Conservation (phyloP, 2,329 filamentous ascomycete genomes). For the Aureobasidium sp. region DNA sequence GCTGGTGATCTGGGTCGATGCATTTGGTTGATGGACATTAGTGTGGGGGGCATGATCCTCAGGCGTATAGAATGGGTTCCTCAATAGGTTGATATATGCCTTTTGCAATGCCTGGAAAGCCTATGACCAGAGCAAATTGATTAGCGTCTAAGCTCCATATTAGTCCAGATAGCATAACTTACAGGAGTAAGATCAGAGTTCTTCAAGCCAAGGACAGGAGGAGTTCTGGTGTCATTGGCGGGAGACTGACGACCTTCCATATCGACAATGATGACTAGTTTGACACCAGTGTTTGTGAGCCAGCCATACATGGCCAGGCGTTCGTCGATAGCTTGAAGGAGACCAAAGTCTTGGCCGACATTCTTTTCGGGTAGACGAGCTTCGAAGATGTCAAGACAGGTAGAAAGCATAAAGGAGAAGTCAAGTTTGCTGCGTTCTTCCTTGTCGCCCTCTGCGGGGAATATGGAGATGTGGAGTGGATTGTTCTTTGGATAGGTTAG, state of each 20-base stretch:
- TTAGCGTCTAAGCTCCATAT: background rate
- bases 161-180: conserved; percentile 25
- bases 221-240: conserved; percentile 21
- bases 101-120: conserved; percentile 86
- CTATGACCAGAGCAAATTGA: conserved; percentile 32
- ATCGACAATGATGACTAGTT: conserved; percentile 84
- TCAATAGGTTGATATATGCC: conserved; percentile 80
- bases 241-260: conserved; percentile 61
- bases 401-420: conserved; percentile 85
- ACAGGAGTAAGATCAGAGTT: conserved; percentile 85
- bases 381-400: conserved; percentile 89
- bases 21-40: conserved; percentile 37
- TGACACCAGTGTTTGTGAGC: conserved; percentile 91
- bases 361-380: conserved; percentile 68
- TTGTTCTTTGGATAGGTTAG: conserved; percentile 62
- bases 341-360: conserved; percentile 76
- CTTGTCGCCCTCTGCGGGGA: conserved; percentile 52
- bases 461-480: conserved; percentile 86
- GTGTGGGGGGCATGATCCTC: conserved; percentile 68
- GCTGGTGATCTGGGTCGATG: conserved; percentile 66
- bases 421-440: conserved; percentile 72
- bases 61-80: conserved; percentile 92
- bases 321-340: conserved; percentile 91
- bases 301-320: conserved; percentile 89
- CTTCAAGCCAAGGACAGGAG: conserved; percentile 58